These are phyloP conservation scores for Saturnispora kantuleensis DNA, from an alignment of 805 yeast genomes.

Conservation along the genomic window DNA sequence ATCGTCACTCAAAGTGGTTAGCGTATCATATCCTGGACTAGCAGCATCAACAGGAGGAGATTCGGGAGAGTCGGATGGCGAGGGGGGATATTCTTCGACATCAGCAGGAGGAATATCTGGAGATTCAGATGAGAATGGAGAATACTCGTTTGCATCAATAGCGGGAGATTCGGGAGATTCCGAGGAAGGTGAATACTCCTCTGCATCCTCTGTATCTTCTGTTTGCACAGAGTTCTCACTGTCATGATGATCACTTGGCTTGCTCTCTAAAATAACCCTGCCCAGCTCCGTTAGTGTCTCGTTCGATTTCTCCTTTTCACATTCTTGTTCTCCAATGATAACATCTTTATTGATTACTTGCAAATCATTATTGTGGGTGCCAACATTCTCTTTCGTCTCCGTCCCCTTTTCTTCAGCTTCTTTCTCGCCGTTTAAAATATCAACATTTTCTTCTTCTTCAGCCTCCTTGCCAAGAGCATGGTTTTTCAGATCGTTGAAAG, in stretches of 20 bases:
- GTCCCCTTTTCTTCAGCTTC: background rate
- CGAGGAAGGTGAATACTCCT: background rate
- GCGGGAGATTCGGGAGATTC: background rate
- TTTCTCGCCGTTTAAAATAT: background rate
- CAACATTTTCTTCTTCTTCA: background rate
- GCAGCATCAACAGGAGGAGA: background rate
- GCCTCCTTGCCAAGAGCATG: background rate
- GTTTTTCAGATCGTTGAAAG: constrained; percentile 6
- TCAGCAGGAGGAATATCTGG: background rate
- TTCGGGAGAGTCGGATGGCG: background rate
- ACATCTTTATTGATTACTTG: no score
- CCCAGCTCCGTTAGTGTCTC: no score
- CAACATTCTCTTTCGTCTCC: constrained; percentile 1
- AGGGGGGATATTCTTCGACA: background rate
- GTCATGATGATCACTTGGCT: no score
- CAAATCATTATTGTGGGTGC: background rate
- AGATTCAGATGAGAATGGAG: background rate
- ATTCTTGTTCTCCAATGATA: background rate
- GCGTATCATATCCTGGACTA: background rate
- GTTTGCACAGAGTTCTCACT: no score
- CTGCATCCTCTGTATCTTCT: background rate
- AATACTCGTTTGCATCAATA: background rate
- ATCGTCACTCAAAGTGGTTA: constrained; percentile 1
- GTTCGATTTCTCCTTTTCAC: no score
- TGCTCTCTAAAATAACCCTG: no score